Evolutionary conservation across 2,329 filamentous ascomycete genomes (phyloP), one percentile per base, ranked within the genome.

Genomic region (Mollisia scopiformis): DNA sequence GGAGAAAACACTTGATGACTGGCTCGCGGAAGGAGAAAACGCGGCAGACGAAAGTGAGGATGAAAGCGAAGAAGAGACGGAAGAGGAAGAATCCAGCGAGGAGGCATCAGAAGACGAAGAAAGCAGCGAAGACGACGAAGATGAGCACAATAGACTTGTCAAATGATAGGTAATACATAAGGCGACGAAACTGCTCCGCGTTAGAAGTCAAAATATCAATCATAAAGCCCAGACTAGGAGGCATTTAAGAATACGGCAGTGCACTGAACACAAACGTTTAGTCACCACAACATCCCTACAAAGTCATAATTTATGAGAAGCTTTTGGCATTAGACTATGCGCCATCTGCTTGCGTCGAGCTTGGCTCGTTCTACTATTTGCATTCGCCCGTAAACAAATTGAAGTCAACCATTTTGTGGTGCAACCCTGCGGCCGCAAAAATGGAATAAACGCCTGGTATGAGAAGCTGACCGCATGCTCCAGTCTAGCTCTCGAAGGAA

Each of bases 1-100:
- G 55, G 86, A 86, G 41, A 97, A 96, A 83, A 92, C 89, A 21
- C 78, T 99, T 64, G 93, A 98, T 78, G 92, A 97, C 74, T 98
- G 95, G 93, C 80, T 98, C 59, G 92, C 84, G 6, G 80, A 81
- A 6, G 83, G 83, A 2, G 79, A 81, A 6, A 80, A 81, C 0
- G 82, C 82, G 1, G 80, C 80, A 2, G 81, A 81, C 0, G 76
- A 78, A 31, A 80, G 80, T 0, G 81, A 82, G 1, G 81, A 83
- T 7, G 81, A 82, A 1, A 79, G 80, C 1, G 69, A 72, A 35
- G 68, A 68, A 25, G 66, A 68, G 33, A 62, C 59, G 19, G 67
- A 77, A 53, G 71, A 71, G 51, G 75, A 75, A 28, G 78, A 58
- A 56, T 65, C 63, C 14, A 53, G 46, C 14, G 53, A 58, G 76